Conservation (phyloP, 257 asterid species). For the Gentiana dahurica region DNA sequence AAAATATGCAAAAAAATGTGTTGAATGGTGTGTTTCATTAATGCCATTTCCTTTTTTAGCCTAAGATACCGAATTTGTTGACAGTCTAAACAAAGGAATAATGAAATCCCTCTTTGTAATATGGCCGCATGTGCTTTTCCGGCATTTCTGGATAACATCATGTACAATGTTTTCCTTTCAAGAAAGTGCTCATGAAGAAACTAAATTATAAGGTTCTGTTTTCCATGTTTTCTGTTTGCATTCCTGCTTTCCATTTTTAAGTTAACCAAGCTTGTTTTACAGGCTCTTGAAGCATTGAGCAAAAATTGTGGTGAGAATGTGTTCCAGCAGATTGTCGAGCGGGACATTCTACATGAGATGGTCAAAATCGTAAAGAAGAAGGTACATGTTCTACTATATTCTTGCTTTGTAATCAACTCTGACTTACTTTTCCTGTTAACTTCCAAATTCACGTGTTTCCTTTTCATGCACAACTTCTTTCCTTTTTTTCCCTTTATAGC, state of each 20-base stretch:
- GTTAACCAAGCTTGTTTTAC: slow-evolving; percentile 12
- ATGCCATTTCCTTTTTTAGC: too few relatives aligned
- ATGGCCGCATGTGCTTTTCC: too few relatives aligned
- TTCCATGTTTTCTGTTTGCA: background rate
- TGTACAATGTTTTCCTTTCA: too few relatives aligned
- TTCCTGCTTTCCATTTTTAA: too few relatives aligned
- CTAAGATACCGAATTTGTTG: too few relatives aligned
- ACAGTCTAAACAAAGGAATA: background rate
- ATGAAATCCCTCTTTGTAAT: background rate
- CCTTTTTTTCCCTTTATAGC: slow-evolving; percentile 8
- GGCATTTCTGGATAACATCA: too few relatives aligned
- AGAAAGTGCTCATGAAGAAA: background rate
- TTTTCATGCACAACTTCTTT: slow-evolving; percentile 2
- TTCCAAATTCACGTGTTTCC: too few relatives aligned
- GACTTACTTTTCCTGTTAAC: too few relatives aligned
- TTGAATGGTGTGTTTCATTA: too few relatives aligned
- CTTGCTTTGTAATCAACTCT: background rate
- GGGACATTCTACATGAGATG: slow-evolving; percentile 88
- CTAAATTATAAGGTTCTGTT: background rate
- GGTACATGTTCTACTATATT: slow-evolving; percentile 23
- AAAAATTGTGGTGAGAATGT: slow-evolving; percentile 91
- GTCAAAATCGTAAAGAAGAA: slow-evolving; percentile 91
- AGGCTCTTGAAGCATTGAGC: slow-evolving; percentile 95
- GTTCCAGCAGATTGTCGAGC: slow-evolving; percentile 83
- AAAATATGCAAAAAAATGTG: too few relatives aligned